Conservation (phyloP, 2,329 filamentous ascomycete genomes). For the Colletotrichum tropicale region DNA sequence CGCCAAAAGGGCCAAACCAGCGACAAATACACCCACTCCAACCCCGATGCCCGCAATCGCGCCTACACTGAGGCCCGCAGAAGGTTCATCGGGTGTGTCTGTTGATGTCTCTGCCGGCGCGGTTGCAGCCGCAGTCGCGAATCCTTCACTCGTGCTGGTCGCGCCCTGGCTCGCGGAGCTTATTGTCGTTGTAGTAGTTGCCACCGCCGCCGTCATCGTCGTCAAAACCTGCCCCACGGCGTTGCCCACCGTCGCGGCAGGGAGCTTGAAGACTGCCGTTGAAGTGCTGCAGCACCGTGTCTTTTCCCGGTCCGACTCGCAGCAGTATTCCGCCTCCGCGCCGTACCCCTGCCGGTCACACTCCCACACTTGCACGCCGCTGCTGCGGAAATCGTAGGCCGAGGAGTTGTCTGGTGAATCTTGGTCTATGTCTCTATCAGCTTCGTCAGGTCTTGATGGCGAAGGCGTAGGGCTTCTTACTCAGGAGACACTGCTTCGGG, state of each 20-base stretch:
- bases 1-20: neutral
- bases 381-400: neutral
- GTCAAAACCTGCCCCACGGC: neutral
- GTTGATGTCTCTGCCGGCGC: neutral
- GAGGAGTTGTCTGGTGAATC: neutral
- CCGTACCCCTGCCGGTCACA: neutral
- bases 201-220: neutral
- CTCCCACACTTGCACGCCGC: neutral
- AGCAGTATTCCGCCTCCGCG: neutral
- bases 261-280: neutral
- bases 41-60: neutral
- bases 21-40: neutral
- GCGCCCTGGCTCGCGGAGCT: neutral
- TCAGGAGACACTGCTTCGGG: neutral
- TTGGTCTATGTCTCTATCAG: neutral
- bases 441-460: neutral
- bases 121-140: neutral
- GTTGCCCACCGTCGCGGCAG: neutral
- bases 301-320: neutral
- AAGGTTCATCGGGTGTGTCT: neutral
- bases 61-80: neutral
- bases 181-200: neutral
- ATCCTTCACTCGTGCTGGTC: neutral
- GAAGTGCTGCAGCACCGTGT: neutral
- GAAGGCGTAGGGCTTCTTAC: neutral